Base-by-base conservation (phyloP, 805 yeast species). In the Saccharomycopsis oosterbeekiorum region DNA sequence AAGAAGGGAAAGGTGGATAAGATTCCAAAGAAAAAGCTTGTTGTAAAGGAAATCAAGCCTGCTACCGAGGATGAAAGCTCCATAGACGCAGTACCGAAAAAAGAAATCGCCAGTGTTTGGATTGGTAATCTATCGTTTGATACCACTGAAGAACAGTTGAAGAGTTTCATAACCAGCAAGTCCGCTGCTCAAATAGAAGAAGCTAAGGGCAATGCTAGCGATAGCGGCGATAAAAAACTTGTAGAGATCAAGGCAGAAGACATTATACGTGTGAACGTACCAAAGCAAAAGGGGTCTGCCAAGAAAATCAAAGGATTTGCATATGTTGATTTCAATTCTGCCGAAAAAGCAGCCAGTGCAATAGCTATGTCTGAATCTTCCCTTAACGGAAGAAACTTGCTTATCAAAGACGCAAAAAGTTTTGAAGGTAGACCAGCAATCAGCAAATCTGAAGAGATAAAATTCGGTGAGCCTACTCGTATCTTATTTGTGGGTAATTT, bases 401-500 rank as follows among this genome's bases (percentile, higher is more conserved):
- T 94, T 59, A 92, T 94, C 65, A 94, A 94, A 70, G 81, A 86
- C 67, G 84, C 94, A 3, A 78, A 80, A 29, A 86, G 90, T 2
- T 93, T 79, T 70, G 96, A 88, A 66, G 98, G 97, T 29, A 83
- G 97, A 71, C 97, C 98, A 11, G 58, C 24, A 11, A 43, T 62
- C 19, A 61, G 64, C 40, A 63, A 63, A 51, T 34, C 57, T 9
- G 57, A 62, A 40, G 62, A 59, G 36, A 54, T 58, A 2, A 55
- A 59, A 29, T 56, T 59, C 21, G 66, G 65, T 10, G 50, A 47
- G n/a, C 97, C 98, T 1, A 85, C 94, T 1, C 78, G 96, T 66
- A 88, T 91, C 64, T 75, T 93, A 61, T 94, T 94, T 70, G 96
- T 93, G 19, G 98, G 99, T 54, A 94, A 94, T 70, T 76, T 94